These are phyloP conservation scores for Tanacetum coccineum DNA, from an alignment of 129 eudicot species.

Conservation along the genomic window DNA sequence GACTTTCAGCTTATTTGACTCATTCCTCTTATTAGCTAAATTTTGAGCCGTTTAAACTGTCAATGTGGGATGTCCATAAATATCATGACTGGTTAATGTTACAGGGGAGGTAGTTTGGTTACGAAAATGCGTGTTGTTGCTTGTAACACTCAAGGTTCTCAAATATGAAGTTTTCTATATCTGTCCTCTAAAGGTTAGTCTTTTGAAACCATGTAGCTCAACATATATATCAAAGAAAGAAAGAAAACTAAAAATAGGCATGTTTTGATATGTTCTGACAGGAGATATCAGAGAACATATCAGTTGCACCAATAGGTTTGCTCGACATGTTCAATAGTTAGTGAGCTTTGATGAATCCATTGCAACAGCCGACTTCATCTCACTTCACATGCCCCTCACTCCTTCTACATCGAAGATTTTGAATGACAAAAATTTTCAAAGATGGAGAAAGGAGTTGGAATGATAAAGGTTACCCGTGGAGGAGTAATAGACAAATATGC, in stretches of 20 bases:
- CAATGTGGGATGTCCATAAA: too few species aligned
- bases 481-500: too few species aligned
- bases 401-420: too few species aligned
- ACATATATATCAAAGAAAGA: background rate
- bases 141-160: constrained; percentile 74
- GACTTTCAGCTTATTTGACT: background rate
- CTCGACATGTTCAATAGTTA: too few species aligned
- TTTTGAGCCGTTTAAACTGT: too few species aligned
- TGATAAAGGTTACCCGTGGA: too few species aligned
- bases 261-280: constrained; percentile 23
- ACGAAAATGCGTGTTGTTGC: constrained; percentile 68
- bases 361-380: too few species aligned
- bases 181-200: constrained; percentile 68
- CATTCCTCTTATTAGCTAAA: background rate
- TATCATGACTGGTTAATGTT: background rate
- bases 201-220: background rate
- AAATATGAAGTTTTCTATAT: constrained; percentile 80
- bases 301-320: too few species aligned
- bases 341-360: too few species aligned
- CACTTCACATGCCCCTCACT: too few species aligned
- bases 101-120: constrained; percentile 63
- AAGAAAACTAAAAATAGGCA: background rate
- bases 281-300: constrained; percentile 54
- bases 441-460: too few species aligned
- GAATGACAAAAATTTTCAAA: too few species aligned